Base-by-base conservation (phyloP, 306 rosid genomes). In the Luffa aegyptiaca region DNA sequence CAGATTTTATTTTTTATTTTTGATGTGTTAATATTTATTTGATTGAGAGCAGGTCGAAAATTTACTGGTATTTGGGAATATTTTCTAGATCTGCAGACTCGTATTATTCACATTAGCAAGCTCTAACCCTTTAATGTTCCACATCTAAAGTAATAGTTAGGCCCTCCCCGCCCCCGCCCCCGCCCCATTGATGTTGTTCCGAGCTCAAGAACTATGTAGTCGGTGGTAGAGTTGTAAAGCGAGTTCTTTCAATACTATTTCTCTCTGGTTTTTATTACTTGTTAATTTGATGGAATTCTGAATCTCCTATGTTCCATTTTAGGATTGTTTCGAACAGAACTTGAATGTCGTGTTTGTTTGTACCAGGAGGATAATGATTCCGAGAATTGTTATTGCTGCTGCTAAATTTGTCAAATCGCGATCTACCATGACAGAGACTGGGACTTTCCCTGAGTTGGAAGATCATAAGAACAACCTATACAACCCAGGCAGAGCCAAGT, bases 51-150 rank as follows among this genome's bases (percentile, higher is more conserved):
- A 45, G 56, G 55, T 44, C 2, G 76, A 70, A 45, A 70, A 70
- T 45, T 70, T 45, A 13, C 55, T 70, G 55, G 42, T 73, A 33
- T 48, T 73, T 59, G 49, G 58, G 58, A 72, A 72, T 31, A 41
- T 51, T 72, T 72, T 48, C 77, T 26, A 13, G 57, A 48, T 73
- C 77, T 46, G 57, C 77, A 8, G 44, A 48, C 59, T 73, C 77
- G 0, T 36, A 71, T 72, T 72, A 72, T 46, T 72, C 58, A 48
- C 20, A 13, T 51, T 72, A 46, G 20, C 35, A 71, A 44, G 21
- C 42, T 72, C 42, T 72, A 72, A 72, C 58, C 77, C 59, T 48
- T 71, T 45, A 7, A 45, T 70, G 36, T 71, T 44, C 41, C 77
- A 21, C 10, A 46, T 11, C 77, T 48, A 12, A 72, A 72, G 6